Evolutionary conservation across 768 basidiomycete genomes (phyloP).

Genomic region (Leccinum uliginosum): DNA sequence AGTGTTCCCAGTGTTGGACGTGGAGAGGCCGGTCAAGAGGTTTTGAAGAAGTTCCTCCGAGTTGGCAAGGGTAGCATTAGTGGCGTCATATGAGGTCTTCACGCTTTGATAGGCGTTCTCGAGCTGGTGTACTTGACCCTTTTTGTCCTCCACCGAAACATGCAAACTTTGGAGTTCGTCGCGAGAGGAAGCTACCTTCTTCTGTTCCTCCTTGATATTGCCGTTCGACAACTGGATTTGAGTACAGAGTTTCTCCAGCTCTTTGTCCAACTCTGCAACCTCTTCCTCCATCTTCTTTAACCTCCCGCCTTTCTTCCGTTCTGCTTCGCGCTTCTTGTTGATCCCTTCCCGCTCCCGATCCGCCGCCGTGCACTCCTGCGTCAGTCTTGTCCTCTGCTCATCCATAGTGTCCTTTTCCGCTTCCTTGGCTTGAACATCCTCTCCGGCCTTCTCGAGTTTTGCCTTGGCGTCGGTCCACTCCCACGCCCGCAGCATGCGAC

Average conservation of each 20-base stretch:
- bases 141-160: constrained; percentile 54
- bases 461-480: constrained; percentile 73
- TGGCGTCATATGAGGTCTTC: constrained; percentile 63
- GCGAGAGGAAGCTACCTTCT: constrained; percentile 46
- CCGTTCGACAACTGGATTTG: constrained; percentile 79
- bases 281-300: constrained; percentile 81
- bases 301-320: constrained; percentile 91
- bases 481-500: constrained; percentile 76
- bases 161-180: constrained; percentile 61
- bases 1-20: constrained; percentile 55
- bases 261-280: constrained; percentile 73
- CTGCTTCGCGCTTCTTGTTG: constrained; percentile 73
- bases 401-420: constrained; percentile 45
- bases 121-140: constrained; percentile 51
- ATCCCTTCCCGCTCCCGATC: constrained; percentile 68
- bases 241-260: constrained; percentile 74
- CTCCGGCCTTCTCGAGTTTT: constrained; percentile 50
- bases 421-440: constrained; percentile 48
- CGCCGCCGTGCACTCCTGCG: constrained; percentile 54
- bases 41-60: constrained; percentile 94
- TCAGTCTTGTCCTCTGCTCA: constrained; percentile 45
- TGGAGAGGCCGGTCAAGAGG: constrained; percentile 86
- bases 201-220: constrained; percentile 76
- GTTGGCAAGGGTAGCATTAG: constrained; percentile 58
- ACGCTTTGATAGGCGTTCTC: constrained; percentile 52